phyloP scores from a whole-genome alignment of 2,329 filamentous ascomycete genomes.

The Apiospora phragmitis region DNA sequence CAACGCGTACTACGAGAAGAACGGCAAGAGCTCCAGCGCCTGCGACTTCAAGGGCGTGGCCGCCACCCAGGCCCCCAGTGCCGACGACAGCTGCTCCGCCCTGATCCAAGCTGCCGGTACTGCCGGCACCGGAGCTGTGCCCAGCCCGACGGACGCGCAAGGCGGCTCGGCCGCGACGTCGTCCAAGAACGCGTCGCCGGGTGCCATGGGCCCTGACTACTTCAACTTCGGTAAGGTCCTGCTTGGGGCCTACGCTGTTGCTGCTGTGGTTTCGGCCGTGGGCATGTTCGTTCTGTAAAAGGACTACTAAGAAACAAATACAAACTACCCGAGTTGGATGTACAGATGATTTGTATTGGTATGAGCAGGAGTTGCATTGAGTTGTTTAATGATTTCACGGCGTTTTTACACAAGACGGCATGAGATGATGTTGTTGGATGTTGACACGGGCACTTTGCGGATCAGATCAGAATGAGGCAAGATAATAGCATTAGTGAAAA shows the following conservation, averaged over 20 bases:
- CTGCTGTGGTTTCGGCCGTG: constrained; percentile 50
- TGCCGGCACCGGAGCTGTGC: constrained; percentile 57
- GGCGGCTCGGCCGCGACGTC: constrained; percentile 40
- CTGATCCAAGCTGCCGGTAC: constrained; percentile 65
- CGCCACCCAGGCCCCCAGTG: constrained; percentile 46
- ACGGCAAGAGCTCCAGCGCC: constrained; percentile 54
- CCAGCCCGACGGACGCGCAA: constrained; percentile 40
- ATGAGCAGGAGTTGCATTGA: not conserved
- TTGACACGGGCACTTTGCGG: not conserved
- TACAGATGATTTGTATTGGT: not conserved
- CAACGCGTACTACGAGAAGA: constrained; percentile 68
- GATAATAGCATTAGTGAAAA: not conserved
- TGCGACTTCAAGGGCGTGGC: constrained; percentile 74
- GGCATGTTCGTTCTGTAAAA: constrained; percentile 58
- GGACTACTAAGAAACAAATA: not conserved
- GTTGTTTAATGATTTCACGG: not conserved
- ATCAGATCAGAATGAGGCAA: not conserved
- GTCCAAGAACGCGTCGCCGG: constrained; percentile 45
- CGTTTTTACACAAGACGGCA: not conserved
- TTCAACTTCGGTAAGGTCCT: constrained; percentile 33
- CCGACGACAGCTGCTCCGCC: constrained; percentile 54
- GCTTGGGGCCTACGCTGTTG: constrained; percentile 49
- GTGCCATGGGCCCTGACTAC: constrained; percentile 30
- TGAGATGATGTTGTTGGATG: not conserved
- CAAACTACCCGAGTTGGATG: not conserved